phyloP scores from a whole-genome alignment of 78 protist genomes.

The Dictyostelium capitatum region DNA sequence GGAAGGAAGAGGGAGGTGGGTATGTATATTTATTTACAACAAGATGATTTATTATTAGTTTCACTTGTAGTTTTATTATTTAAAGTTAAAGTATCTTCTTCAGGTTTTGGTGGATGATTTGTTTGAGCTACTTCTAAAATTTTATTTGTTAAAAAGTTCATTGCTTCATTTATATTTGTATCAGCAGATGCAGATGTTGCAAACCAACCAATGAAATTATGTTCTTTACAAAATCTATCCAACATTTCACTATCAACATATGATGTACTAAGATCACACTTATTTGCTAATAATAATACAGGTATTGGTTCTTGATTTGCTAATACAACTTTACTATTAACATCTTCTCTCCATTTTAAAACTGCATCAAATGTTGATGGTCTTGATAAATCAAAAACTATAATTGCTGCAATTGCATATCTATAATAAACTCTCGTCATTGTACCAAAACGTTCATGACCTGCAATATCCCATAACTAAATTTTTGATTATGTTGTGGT shows the following conservation, averaged over 20 bases:
- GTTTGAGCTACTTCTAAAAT: conserved; percentile 75
- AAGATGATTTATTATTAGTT: not conserved
- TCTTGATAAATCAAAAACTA: conserved; percentile 85
- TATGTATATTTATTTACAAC: conserved; percentile 23
- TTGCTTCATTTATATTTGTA: conserved; percentile 77
- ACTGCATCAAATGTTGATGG: conserved; percentile 84
- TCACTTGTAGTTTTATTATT: not conserved
- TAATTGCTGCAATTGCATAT: conserved; percentile 83
- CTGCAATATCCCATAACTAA: conserved; percentile 90
- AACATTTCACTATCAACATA: conserved; percentile 49
- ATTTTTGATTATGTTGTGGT: too few relatives aligned
- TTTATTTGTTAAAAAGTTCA: conserved; percentile 57
- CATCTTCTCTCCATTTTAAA: conserved; percentile 86
- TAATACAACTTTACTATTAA: conserved; percentile 82
- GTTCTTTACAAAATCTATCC: conserved; percentile 69
- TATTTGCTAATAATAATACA: conserved; percentile 81
- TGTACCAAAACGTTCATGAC: conserved; percentile 89
- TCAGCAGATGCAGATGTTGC: conserved; percentile 78
- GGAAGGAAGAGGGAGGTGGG: too few relatives aligned
- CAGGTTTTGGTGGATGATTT: conserved; percentile 57
- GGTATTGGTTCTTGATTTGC: conserved; percentile 87
- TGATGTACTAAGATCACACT: conserved; percentile 62
- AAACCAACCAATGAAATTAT: conserved; percentile 85
- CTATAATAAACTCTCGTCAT: conserved; percentile 88
- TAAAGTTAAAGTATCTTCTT: conserved; percentile 24